These are phyloP conservation scores for Hirsutella minnesotensis DNA, from an alignment of 2,329 filamentous ascomycete genomes.

Conservation along the genomic window DNA sequence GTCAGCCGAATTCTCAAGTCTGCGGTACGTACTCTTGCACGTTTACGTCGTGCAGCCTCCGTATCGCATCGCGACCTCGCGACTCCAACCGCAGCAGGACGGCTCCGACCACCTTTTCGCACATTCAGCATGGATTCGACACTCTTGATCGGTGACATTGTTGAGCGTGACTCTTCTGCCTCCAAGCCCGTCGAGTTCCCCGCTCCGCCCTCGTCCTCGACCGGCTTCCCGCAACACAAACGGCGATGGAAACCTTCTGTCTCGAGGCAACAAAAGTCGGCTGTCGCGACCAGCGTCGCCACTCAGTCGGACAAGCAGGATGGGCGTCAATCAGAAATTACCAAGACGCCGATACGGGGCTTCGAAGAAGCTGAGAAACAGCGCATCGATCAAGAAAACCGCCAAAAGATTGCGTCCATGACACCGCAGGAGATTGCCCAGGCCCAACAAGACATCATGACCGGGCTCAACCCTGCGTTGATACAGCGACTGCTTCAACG, in stretches of 20 bases:
- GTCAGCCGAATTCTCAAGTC: neutral
- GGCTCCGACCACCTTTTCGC: too few relatives aligned
- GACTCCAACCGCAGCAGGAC: neutral
- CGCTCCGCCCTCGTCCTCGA: constrained; percentile 29
- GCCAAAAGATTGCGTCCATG: constrained; percentile 62
- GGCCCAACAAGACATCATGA: constrained; percentile 70
- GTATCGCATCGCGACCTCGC: too few relatives aligned
- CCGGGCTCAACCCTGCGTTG: constrained; percentile 61
- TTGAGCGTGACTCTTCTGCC: constrained; percentile 54
- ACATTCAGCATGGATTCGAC: constrained; percentile 27
- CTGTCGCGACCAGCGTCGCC: constrained; percentile 3
- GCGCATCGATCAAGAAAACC: constrained; percentile 76
- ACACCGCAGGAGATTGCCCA: constrained; percentile 68
- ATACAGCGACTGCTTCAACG: constrained; percentile 66
- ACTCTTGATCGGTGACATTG: constrained; percentile 62
- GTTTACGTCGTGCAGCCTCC: too few relatives aligned
- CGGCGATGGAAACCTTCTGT: constrained; percentile 61
- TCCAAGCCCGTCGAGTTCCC: constrained; percentile 51
- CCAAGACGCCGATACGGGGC: constrained; percentile 4
- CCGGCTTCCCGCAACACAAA: constrained; percentile 83
- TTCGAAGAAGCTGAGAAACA: constrained; percentile 47
- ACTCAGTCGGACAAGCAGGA: neutral
- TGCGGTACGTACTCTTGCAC: too few relatives aligned
- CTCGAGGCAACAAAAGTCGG: constrained; percentile 54
- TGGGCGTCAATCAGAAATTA: neutral